These are phyloP conservation scores for Populus pruinosa DNA, from an alignment of 345 rosid genomes.

Conservation along the genomic window DNA sequence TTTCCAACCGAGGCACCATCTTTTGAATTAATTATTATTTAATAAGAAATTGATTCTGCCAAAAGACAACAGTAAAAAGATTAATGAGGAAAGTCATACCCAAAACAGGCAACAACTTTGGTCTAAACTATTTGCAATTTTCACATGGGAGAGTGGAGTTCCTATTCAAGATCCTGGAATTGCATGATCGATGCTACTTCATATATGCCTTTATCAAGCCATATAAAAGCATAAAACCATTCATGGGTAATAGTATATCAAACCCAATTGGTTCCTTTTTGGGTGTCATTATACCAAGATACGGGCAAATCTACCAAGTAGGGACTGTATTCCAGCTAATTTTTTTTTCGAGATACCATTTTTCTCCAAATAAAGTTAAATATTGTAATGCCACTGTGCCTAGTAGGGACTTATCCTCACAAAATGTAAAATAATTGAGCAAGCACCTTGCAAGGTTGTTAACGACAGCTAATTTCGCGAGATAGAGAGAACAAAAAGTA, in stretches of 20 bases:
- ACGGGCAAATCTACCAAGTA: neutral
- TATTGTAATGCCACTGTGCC: neutral
- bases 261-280: neutral
- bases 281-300: slow-evolving; percentile 14
- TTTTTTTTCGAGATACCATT: neutral
- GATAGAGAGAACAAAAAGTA: neutral
- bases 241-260: neutral
- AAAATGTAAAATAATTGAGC: neutral
- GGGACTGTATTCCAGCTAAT: neutral
- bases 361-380: neutral
- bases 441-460: too few species aligned
- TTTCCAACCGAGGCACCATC: neutral
- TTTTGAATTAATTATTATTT: neutral
- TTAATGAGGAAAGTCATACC: neutral
- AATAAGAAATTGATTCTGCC: neutral
- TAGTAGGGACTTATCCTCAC: neutral
- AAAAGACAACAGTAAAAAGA: neutral
- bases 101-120: neutral
- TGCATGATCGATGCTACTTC: neutral
- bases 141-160: neutral
- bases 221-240: neutral
- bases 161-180: neutral
- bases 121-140: neutral
- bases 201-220: neutral
- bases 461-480: neutral